Percentiles rank a stretch among this genome's conserved stretches.
Evolutionary conservation across 2,329 filamentous ascomycete genomes (phyloP).

Genomic region (Clathrospora elynae): DNA sequence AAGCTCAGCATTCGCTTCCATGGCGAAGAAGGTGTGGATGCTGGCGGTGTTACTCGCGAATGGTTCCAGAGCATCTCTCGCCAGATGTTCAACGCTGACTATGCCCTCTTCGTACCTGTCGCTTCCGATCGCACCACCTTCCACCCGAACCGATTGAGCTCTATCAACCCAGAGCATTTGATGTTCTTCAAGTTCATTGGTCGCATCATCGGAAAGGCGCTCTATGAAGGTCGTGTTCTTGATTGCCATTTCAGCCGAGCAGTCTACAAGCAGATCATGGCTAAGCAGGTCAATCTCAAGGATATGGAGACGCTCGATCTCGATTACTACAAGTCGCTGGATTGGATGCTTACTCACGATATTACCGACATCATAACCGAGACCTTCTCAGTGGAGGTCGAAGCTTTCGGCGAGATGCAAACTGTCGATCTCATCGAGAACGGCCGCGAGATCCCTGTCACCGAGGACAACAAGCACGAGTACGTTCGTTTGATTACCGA

Average conservation of each 20-base stretch:
- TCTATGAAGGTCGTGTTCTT: constrained; percentile 93
- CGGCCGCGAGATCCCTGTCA: constrained; percentile 89
- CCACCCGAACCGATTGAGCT: constrained; percentile 94
- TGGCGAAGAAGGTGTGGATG: constrained; percentile 96
- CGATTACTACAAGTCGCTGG: constrained; percentile 97
- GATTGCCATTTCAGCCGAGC: constrained; percentile 99
- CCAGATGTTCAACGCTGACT: constrained; percentile 99
- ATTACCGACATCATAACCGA: constrained; percentile 98
- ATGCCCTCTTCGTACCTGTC: constrained; percentile 93
- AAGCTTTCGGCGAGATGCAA: constrained; percentile 88
- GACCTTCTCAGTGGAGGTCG: constrained; percentile 91
- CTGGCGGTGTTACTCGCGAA: constrained; percentile 94
- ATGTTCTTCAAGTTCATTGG: constrained; percentile 99
- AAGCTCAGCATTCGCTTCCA: constrained; percentile 98
- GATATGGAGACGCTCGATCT: constrained; percentile 99
- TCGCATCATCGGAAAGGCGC: constrained; percentile 94
- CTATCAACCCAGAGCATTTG: constrained; percentile 92
- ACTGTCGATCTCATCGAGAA: constrained; percentile 85
- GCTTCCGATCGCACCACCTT: constrained; percentile 97
- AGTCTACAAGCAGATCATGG: constrained; percentile 96
- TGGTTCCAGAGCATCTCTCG: constrained; percentile 98
- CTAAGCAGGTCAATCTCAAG: constrained; percentile 94
- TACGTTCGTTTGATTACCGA: constrained; percentile 95
- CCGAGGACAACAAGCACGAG: constrained; percentile 97
- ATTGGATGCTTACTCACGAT: constrained; percentile 98